A percentile compares a stretch with the other conserved stretches of the same genome.
Evolutionary conservation across 345 rosid genomes (phyloP).

Genomic region (Aethionema arabicum): DNA sequence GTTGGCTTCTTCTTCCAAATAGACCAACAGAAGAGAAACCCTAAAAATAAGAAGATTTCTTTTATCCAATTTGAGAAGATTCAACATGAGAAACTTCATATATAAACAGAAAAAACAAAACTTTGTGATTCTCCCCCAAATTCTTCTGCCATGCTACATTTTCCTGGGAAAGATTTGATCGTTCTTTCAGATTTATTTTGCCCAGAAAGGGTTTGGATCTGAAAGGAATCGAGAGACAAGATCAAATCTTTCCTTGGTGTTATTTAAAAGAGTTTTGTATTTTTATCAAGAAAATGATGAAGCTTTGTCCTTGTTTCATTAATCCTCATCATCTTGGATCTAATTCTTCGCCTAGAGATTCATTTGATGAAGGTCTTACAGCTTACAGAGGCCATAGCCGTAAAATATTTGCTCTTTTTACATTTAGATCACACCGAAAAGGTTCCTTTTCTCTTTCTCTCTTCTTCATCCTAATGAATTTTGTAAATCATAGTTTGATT

Average conservation of each 20-base stretch:
- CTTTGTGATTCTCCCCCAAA: slow-evolving; percentile 35
- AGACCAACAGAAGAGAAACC: slow-evolving; percentile 26
- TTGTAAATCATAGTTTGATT: slow-evolving; percentile 6
- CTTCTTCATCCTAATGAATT: slow-evolving; percentile 14
- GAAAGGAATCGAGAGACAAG: slow-evolving; percentile 30
- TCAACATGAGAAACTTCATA: slow-evolving; percentile 35
- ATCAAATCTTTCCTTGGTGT: slow-evolving; percentile 33
- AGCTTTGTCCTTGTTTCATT: slow-evolving; percentile 39
- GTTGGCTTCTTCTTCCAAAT: slow-evolving; percentile 34
- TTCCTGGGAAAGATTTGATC: slow-evolving; percentile 39
- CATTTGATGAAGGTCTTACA: slow-evolving; percentile 39
- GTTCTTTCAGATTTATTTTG: slow-evolving; percentile 37
- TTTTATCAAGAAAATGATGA: slow-evolving; percentile 29
- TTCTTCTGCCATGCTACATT: slow-evolving; percentile 38
- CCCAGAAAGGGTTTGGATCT: slow-evolving; percentile 39
- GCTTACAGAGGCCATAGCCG: slow-evolving; percentile 34
- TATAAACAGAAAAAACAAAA: slow-evolving; percentile 29
- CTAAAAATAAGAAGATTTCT: slow-evolving; percentile 28
- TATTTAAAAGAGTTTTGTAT: slow-evolving; percentile 17
- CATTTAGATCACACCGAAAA: slow-evolving; percentile 32
- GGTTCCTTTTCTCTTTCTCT: slow-evolving; percentile 20
- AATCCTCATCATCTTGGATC: slow-evolving; percentile 15
- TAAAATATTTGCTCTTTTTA: slow-evolving; percentile 32
- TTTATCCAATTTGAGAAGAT: slow-evolving; percentile 32
- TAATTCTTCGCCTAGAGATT: slow-evolving; percentile 36